These are phyloP conservation scores for Apophysomyces ossiformis DNA, from an alignment of 371 early-diverging fungal species.

Conservation along the genomic window DNA sequence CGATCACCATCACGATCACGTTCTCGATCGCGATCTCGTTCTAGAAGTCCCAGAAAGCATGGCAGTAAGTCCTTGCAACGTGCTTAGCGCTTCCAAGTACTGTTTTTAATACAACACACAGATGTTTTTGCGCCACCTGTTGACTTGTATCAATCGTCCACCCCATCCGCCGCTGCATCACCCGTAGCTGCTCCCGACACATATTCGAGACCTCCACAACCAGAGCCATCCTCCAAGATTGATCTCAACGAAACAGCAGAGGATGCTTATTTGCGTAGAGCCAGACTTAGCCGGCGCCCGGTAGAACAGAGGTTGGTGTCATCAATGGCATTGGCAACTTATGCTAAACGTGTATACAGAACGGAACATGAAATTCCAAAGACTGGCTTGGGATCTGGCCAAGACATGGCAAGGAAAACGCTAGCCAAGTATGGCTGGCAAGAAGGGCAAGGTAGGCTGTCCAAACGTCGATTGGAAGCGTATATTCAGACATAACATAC, in stretches of 20 bases:
- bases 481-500: not conserved
- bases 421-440: constrained; percentile 43
- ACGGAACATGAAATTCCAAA: constrained; percentile 15
- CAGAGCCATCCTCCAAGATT: constrained; percentile 18
- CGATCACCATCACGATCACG: constrained; percentile 32
- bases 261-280: constrained; percentile 72
- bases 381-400: constrained; percentile 22
- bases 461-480: not conserved
- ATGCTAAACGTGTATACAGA: not conserved
- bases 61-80: constrained; percentile 15
- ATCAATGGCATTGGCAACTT: not conserved
- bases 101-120: constrained; percentile 2
- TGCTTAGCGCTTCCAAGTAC: not conserved
- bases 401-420: constrained; percentile 42
- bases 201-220: not conserved
- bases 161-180: constrained; percentile 12
- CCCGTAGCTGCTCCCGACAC: constrained; percentile 14
- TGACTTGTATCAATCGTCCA: constrained; percentile 19
- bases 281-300: constrained; percentile 47
- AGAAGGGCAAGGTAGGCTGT: constrained; percentile 43
- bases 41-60: constrained; percentile 25
- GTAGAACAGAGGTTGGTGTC: constrained; percentile 11
- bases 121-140: constrained; percentile 36
- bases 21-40: constrained; percentile 34
- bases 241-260: constrained; percentile 65